Conservation (phyloP, 2,329 filamentous ascomycete species). For the Ramichloridium luteum region DNA sequence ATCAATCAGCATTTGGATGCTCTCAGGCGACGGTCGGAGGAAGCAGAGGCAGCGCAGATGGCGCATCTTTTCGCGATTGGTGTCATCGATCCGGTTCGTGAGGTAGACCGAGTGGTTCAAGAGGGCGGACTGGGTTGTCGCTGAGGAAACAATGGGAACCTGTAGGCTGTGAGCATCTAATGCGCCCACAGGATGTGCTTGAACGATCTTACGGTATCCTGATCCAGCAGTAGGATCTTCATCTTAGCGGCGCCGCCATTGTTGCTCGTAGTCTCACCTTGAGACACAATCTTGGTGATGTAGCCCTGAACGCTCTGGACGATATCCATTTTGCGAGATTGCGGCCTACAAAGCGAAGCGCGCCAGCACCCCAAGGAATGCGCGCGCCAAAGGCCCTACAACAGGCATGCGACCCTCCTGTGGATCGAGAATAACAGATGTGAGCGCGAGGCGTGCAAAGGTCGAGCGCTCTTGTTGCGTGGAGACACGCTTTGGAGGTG, state of each 20-base stretch:
- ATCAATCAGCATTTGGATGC: constrained; percentile 86
- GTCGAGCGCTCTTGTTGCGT: too few relatives aligned
- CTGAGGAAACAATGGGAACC: constrained; percentile 85
- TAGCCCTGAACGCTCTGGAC: constrained; percentile 88
- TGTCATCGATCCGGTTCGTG: constrained; percentile 88
- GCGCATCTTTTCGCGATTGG: constrained; percentile 88
- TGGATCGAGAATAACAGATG: background rate
- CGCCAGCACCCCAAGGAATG: too few relatives aligned
- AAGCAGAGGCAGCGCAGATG: constrained; percentile 91
- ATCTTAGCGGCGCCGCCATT: constrained; percentile 67
- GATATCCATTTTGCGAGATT: constrained; percentile 60
- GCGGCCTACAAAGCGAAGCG: background rate
- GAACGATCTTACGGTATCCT: constrained; percentile 58
- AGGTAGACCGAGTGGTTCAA: constrained; percentile 97
- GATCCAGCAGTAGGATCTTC: constrained; percentile 92
- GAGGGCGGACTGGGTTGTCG: constrained; percentile 86
- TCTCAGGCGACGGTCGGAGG: constrained; percentile 79
- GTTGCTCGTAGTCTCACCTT: constrained; percentile 52
- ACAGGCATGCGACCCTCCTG: background rate
- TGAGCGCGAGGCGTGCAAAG: too few relatives aligned
- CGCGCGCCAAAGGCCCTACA: too few relatives aligned
- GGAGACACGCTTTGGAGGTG: too few relatives aligned
- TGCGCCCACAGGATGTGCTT: constrained; percentile 3
- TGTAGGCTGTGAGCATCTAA: constrained; percentile 22
- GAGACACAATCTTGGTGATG: constrained; percentile 88